phyloP scores from a whole-genome alignment of 768 basidiomycete genomes.

The Rossbeevera mucosa region DNA sequence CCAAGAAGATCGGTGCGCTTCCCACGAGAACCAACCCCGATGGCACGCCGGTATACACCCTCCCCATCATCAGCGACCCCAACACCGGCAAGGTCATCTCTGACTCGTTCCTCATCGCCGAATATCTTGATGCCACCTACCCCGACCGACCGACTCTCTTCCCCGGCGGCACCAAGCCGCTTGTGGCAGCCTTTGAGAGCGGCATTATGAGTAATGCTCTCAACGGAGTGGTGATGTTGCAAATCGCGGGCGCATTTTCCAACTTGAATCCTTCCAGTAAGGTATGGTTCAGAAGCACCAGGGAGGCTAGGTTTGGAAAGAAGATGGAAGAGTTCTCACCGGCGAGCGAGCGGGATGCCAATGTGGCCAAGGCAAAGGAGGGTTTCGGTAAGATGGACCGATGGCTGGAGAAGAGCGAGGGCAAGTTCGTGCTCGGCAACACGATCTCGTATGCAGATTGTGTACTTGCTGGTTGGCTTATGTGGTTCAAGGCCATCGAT shows the following conservation, averaged over 20 bases:
- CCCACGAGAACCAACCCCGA: constrained; percentile 29
- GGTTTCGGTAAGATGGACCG: constrained; percentile 23
- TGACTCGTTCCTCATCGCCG: too few relatives aligned
- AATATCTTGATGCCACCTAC: too few relatives aligned
- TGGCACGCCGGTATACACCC: constrained; percentile 34
- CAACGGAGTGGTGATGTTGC: constrained; percentile 6
- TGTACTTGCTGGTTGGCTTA: constrained; percentile 30
- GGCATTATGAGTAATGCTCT: constrained; percentile 11
- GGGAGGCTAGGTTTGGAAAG: constrained; percentile 30
- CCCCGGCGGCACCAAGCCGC: too few relatives aligned
- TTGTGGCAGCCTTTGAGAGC: too few relatives aligned
- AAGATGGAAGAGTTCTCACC: constrained; percentile 36
- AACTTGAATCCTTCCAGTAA: constrained; percentile 27
- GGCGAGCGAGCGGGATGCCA: constrained; percentile 23
- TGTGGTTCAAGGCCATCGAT: constrained; percentile 31
- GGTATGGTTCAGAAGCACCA: constrained; percentile 31
- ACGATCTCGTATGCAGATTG: constrained; percentile 35
- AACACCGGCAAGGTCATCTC: constrained; percentile 30
- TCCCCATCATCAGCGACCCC: constrained; percentile 41
- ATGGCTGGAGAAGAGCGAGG: constrained; percentile 29
- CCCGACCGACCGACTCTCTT: too few relatives aligned
- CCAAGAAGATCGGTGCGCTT: constrained; percentile 30
- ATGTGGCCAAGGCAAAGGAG: constrained; percentile 26
- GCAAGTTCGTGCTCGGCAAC: constrained; percentile 35
- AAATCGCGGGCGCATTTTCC: constrained; percentile 5